Base-by-base conservation (phyloP, 257 asterid genomes). In the Thymus quinquecostatus region DNA sequence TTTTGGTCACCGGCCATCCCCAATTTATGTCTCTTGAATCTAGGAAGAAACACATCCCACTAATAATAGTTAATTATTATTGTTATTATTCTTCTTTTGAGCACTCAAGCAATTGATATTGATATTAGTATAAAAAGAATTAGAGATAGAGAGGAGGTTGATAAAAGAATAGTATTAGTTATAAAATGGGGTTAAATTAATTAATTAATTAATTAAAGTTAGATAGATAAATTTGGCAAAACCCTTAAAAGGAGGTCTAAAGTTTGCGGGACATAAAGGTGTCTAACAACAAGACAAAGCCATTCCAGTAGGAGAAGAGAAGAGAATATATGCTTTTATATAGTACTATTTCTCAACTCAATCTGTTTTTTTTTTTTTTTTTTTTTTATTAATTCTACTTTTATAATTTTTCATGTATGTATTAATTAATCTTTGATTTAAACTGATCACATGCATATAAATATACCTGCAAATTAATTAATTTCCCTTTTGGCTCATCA, bases 181-280 rank as follows among this genome's bases (percentile, higher is more conserved):
- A 21, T 21, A 21, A 21, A 21, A 21, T 21, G 21, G 21, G 21
- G 21, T 21, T 21, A 21, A 21, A 21, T 21, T 21, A 21, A 21
- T 21, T 21, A 21, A 21, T 21, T 21, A 21, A 21, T 21, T 21
- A 21, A 21, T 21, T 21, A 88, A 86, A 88, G 88, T 83, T 65
- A 75, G 78, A 77, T 65, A 75, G 78, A 77, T 73, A 75, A 53
- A 70, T 77, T 70, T 69, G 84, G 86, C 79, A 78, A 82, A 81
- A 77, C 86, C 90, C 94, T 81, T 69, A 82, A 89, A 89, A 86
- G 92, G 77, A 78, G 90, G 89, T 84, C 83, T 80, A 83, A 87
- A 85, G 94, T 83, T 75, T 77, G 83, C 67, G 73, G 82, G 84
- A 66, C 67, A 78, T 76, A 82, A 85, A 82, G 83, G 82, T 68